These are phyloP conservation scores for Arabidopsis lyrata DNA, from an alignment of 441 rosid genomes.

Conservation along the genomic window DNA sequence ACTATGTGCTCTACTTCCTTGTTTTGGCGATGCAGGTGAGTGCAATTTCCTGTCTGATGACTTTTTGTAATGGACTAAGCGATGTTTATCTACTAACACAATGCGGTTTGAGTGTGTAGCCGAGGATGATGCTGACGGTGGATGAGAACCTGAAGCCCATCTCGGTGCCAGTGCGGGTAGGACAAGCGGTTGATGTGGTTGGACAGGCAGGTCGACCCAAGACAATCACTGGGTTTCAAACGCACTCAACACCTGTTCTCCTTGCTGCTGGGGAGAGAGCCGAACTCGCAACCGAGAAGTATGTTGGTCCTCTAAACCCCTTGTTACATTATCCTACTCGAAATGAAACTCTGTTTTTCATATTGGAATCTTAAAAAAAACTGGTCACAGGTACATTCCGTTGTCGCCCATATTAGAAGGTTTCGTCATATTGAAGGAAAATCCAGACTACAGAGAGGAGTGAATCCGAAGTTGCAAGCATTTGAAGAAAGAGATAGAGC, in stretches of 20 bases:
- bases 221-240: conserved; percentile 94
- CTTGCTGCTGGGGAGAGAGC: conserved; percentile 96
- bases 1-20: conserved; percentile 85
- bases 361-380: background rate
- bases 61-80: background rate
- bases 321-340: background rate
- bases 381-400: conserved; percentile 73
- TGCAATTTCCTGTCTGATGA: background rate
- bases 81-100: conserved; percentile 14
- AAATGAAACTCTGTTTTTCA: conserved; percentile 7
- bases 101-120: conserved; percentile 52
- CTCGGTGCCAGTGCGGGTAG: conserved; percentile 88
- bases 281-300: conserved; percentile 96
- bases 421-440: conserved; percentile 81
- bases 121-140: conserved; percentile 91
- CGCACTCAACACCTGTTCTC: conserved; percentile 92
- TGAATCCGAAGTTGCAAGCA: conserved; percentile 20
- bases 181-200: conserved; percentile 95
- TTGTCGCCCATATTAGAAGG: conserved; percentile 94
- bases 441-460: conserved; percentile 78
- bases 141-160: conserved; percentile 83
- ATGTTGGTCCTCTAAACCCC: conserved; percentile 23
- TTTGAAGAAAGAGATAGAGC: conserved; percentile 29
- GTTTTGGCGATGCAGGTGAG: conserved; percentile 95
- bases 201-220: conserved; percentile 97